Base-by-base conservation (phyloP, 1,284 basidiomycete species). In the Lentinus polychrous region DNA sequence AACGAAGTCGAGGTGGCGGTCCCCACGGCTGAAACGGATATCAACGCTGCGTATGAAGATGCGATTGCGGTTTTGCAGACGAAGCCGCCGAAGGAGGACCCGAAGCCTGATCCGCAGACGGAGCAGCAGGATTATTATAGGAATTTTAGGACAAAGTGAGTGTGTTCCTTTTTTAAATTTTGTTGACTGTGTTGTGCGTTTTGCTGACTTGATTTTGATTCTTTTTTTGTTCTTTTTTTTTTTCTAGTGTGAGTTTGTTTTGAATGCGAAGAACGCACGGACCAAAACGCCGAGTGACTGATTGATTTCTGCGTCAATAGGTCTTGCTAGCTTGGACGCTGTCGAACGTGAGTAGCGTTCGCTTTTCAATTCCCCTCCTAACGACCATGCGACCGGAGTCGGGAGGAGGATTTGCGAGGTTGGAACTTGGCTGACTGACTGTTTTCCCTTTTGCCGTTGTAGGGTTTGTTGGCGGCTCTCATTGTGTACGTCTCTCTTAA, bases 61-160 rank as follows among this genome's bases (percentile, higher is more conserved):
- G 93, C 93, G 2, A 78, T 92, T 38, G 80, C 84, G 57, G 79
- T 91, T 10, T 65, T 95, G 45, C 75, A 77, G 24, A 79, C 70
- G 43, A 91, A 91, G 66, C 75, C 87, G 32, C 86, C 85, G 0
- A 87, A 87, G 62, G 75, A 69, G 46, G 82, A 84, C 39, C 60
- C 69, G 32, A 83, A 76, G 52, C 74, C 75, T 0, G 83, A 91
- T 62, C 63, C 68, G n/a, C 69, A 74, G 54, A 89, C 86, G 22
- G 68, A 79, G 55, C 86, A 93, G 65, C 91, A 94, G 63, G 94
- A 96, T 69, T 93, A 90, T 64, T 95, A 94, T 65, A 73, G 83
- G 60, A 80, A 76, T 27, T 92, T 95, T 67, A 78, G 93, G 56
- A 95, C 93, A 1, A 95, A 94, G 73, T 82, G 55, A 55, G 68